A percentile compares a stretch with the other conserved stretches of the same genome.
Conservation (phyloP, 1,284 basidiomycete genomes). For the Cerioporus squamosus region DNA sequence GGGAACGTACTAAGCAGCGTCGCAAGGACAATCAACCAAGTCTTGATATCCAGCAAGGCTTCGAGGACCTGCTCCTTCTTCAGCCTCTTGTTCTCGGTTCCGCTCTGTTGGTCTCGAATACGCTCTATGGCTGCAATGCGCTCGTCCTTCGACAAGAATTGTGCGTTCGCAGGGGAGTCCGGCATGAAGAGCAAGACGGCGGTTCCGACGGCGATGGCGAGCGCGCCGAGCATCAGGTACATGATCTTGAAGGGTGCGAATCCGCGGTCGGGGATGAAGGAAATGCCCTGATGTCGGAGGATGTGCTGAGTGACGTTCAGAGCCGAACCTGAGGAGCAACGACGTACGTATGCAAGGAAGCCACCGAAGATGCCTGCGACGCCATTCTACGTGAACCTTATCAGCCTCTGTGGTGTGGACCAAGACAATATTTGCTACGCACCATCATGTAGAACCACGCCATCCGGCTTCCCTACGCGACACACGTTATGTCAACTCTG, state of each 20-base stretch:
- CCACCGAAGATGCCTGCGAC: constrained; percentile 68
- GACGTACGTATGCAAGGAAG: constrained; percentile 57
- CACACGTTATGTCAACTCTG: not conserved
- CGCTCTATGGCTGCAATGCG: constrained; percentile 68
- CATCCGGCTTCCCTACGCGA: constrained; percentile 50
- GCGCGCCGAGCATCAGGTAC: constrained; percentile 65
- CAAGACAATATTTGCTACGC: constrained; percentile 3
- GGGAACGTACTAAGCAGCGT: constrained; percentile 53
- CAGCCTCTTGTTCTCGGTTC: constrained; percentile 64
- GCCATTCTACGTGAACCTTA: constrained; percentile 26
- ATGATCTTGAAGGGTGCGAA: constrained; percentile 67
- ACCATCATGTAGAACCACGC: constrained; percentile 76
- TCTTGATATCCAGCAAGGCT: constrained; percentile 59
- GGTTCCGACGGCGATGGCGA: constrained; percentile 64
- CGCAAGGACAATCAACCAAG: constrained; percentile 69
- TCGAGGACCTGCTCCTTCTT: constrained; percentile 67
- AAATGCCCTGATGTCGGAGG: constrained; percentile 45
- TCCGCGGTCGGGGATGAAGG: constrained; percentile 52
- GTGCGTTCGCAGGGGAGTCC: constrained; percentile 67
- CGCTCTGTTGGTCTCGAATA: constrained; percentile 70
- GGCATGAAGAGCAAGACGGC: constrained; percentile 66
- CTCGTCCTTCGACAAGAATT: constrained; percentile 63
- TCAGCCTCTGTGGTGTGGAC: not conserved
- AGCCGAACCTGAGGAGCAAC: not conserved
- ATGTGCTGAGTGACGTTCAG: not conserved